These are phyloP conservation scores for Neurospora sp. DNA, from an alignment of 495 filamentous ascomycete species.

Conservation along the genomic window DNA sequence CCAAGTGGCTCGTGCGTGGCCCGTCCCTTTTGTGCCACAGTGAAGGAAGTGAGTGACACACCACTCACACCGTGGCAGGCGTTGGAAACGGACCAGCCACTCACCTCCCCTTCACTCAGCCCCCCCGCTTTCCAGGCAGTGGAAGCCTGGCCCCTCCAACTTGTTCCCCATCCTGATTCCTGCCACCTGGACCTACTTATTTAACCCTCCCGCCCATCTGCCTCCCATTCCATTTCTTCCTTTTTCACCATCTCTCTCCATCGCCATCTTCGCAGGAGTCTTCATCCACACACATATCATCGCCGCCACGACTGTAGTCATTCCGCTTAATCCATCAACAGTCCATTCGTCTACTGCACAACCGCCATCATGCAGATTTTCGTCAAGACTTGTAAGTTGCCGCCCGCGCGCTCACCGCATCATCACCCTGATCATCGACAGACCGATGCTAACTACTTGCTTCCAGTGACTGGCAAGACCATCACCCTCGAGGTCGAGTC, in stretches of 20 bases:
- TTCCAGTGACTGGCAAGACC: conserved; percentile 86
- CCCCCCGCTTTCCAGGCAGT: not conserved
- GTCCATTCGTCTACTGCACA: not conserved
- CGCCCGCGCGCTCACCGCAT: conserved; percentile 13
- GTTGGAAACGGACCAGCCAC: not conserved
- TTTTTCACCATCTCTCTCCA: conserved; percentile 8
- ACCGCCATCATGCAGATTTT: conserved; percentile 80
- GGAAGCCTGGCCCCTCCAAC: conserved; percentile 1
- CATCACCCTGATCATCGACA: not conserved
- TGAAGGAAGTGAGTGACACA: not conserved
- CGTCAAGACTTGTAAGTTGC: conserved; percentile 82
- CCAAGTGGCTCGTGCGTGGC: not conserved
- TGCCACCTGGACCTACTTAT: conserved; percentile 29
- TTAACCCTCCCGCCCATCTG: conserved; percentile 13
- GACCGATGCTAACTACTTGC: conserved; percentile 17
- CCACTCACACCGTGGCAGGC: not conserved
- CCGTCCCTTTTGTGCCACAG: not conserved
- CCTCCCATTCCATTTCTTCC: conserved; percentile 1
- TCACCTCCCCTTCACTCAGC: not conserved
- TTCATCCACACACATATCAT: conserved; percentile 9
- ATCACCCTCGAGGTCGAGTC: conserved; percentile 99
- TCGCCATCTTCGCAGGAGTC: conserved; percentile 17
- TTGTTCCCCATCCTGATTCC: conserved; percentile 17
- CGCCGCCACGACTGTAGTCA: conserved; percentile 7
- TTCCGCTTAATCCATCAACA: not conserved